Conservation (phyloP, 2,329 filamentous ascomycete species). For the Dendryphion nanum region DNA sequence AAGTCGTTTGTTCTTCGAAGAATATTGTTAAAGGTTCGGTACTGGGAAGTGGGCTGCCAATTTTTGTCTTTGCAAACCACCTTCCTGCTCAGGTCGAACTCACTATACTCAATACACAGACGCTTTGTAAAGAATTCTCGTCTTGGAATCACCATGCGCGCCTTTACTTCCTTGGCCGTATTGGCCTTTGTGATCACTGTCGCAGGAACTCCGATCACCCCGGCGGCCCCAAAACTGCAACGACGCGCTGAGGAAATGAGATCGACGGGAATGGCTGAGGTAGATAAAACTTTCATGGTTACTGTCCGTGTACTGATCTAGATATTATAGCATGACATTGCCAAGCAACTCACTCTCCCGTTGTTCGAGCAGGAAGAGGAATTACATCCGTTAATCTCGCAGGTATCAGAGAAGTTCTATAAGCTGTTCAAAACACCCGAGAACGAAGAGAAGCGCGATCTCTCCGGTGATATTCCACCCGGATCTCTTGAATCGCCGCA, state of each 20-base stretch:
- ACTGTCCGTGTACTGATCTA: background rate
- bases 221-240: slow-evolving; percentile 31
- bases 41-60: too few species aligned
- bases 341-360: slow-evolving; percentile 25
- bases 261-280: slow-evolving; percentile 34
- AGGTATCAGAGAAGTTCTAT: slow-evolving; percentile 21
- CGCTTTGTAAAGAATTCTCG: slow-evolving; percentile 3
- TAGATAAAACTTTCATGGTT: slow-evolving; percentile 6
- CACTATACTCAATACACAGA: slow-evolving; percentile 6
- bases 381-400: slow-evolving; percentile 15
- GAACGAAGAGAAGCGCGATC: slow-evolving; percentile 22
- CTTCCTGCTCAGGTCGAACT: slow-evolving; percentile 6
- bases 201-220: slow-evolving; percentile 34
- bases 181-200: slow-evolving; percentile 23
- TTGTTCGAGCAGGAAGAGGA: slow-evolving; percentile 7
- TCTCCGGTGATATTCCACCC: slow-evolving; percentile 36
- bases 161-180: slow-evolving; percentile 21
- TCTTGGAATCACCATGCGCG: slow-evolving; percentile 19
- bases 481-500: slow-evolving; percentile 33
- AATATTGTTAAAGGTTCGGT: slow-evolving; percentile 7
- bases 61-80: too few species aligned
- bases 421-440: slow-evolving; percentile 14
- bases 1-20: slow-evolving; percentile 11
- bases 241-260: slow-evolving; percentile 33
- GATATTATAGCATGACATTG: slow-evolving; percentile 28